Base-by-base conservation (phyloP, 495 filamentous ascomycete species). In the Neurospora sp. region DNA sequence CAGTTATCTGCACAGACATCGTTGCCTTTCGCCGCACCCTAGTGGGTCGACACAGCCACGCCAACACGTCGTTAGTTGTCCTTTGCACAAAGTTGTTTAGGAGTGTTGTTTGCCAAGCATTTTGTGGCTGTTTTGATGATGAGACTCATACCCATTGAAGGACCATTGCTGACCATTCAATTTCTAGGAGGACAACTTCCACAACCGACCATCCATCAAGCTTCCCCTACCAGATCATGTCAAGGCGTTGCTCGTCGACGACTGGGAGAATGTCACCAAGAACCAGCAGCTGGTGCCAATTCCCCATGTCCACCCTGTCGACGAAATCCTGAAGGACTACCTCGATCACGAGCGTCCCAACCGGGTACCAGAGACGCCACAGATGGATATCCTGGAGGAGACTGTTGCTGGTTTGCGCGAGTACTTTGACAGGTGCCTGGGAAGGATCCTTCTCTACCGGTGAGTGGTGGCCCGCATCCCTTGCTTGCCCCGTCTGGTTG, bases 261-360 rank as follows among this genome's bases (percentile, higher is more conserved):
- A 99, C 83, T 99, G 96, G 96, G 96, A 99, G 82, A 96, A 97
- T 76, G 89, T 98, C 69, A 99, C 96, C 69, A 98, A 98, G 85
- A 93, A 94, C 77, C 88, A 91, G 74, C 91, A 93, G 76, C 89
- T 98, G 3, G 93, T 97, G 18, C 88, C 90, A 0, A 85, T 99
- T 10, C 96, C 96, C 0, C 88, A 91, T n/a, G 83, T 86, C 31
- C 86, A 89, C 69, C 90, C 93, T 2, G 92, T 94, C 70, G 87
- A 88, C 72, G 80, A 89, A 71, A 94, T 99, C 73, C 82, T 99
- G 7, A 85, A 92, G 41, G 90, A 92, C 72, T 99, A 96, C 78
- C 82, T 89, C 40, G 86, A 86, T 3, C 86, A 89, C 68, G 91
- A 95, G 81, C 88, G 86, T 47, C 84, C 87, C 8, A 91, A 91